Percentiles rank a stretch among this genome's conserved stretches.
Evolutionary conservation across 2,329 filamentous ascomycete species (phyloP).

Genomic region (Verticillium albo-atrum): DNA sequence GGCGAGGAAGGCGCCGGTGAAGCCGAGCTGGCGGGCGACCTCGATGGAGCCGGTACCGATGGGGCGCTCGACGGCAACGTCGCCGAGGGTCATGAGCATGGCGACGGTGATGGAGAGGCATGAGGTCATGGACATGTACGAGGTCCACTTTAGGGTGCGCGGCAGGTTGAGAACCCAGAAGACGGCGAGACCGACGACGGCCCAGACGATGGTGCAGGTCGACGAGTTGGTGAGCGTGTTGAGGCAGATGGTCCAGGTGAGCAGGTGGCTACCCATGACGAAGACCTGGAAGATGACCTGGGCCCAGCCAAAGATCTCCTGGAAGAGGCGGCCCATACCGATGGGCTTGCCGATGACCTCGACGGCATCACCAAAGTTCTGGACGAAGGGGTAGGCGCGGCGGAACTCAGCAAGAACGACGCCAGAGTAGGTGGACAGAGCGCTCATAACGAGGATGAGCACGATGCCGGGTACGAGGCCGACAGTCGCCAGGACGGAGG

Average conservation of each 20-base stretch:
- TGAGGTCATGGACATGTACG: constrained; percentile 57
- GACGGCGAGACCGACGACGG: constrained; percentile 52
- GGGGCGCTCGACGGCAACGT: constrained; percentile 44
- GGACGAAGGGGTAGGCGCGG: constrained; percentile 62
- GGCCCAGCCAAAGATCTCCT: constrained; percentile 54
- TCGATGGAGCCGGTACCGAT: constrained; percentile 29
- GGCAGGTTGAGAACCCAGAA: constrained; percentile 57
- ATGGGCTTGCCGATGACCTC: constrained; percentile 45
- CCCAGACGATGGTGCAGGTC: constrained; percentile 61
- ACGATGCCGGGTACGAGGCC: constrained; percentile 71
- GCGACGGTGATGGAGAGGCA: constrained; percentile 59
- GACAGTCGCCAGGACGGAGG: constrained; percentile 67
- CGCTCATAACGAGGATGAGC: constrained; percentile 61
- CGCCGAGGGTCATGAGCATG: constrained; percentile 60
- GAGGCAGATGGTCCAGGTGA: constrained; percentile 63
- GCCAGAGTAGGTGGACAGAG: constrained; percentile 63
- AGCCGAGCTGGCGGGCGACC: constrained; percentile 30
- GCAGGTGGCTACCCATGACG: constrained; percentile 64
- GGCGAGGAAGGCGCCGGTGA: constrained; percentile 50
- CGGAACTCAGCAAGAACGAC: constrained; percentile 61
- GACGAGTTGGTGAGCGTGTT: constrained; percentile 58
- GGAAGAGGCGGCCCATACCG: constrained; percentile 47
- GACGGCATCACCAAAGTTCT: constrained; percentile 63
- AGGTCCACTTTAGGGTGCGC: constrained; percentile 58
- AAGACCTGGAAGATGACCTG: constrained; percentile 62